Percentiles rank a stretch among this genome's conserved stretches.
phyloP scores from a whole-genome alignment of 192 early-diverging fungal genomes.

The Coemansia sp. region DNA sequence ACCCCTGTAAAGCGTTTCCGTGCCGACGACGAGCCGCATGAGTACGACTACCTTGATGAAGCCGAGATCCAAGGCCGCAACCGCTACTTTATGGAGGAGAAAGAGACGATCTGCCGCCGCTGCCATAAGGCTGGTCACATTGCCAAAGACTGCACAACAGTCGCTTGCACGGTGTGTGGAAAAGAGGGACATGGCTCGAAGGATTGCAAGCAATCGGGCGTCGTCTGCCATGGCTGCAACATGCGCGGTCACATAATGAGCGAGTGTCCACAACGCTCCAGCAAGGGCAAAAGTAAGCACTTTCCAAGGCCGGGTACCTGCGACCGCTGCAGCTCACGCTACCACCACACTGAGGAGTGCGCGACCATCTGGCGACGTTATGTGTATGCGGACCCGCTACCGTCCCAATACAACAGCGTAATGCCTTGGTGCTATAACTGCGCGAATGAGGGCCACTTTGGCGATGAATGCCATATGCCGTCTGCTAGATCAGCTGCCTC shows the following conservation, averaged over 20 bases:
- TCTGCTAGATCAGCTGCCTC: slow-evolving; percentile 11
- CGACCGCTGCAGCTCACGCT: slow-evolving; percentile 21
- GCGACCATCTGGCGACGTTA: slow-evolving; percentile 49
- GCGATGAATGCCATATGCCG: slow-evolving; percentile 32
- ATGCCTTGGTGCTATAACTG: slow-evolving; percentile 52
- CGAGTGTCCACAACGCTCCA: slow-evolving; percentile 37
- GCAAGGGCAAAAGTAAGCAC: background rate
- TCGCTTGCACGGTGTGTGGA: slow-evolving; percentile 37
- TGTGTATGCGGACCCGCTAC: slow-evolving; percentile 16
- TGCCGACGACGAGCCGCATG: slow-evolving; percentile 15
- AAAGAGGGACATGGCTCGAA: slow-evolving; percentile 34
- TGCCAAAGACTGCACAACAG: slow-evolving; percentile 41
- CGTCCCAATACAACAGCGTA: slow-evolving; percentile 23
- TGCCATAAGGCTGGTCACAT: slow-evolving; percentile 43
- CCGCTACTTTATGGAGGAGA: slow-evolving; percentile 54
- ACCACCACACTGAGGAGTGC: slow-evolving; percentile 48
- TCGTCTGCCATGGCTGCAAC: slow-evolving; percentile 48
- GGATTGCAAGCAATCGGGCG: slow-evolving; percentile 41
- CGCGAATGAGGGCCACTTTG: slow-evolving; percentile 35
- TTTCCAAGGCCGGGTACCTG: slow-evolving; percentile 7
- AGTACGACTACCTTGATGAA: slow-evolving; percentile 51
- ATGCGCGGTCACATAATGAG: slow-evolving; percentile 43
- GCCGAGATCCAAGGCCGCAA: slow-evolving; percentile 50
- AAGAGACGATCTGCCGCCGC: slow-evolving; percentile 36
- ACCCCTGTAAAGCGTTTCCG: slow-evolving; percentile 5